Percentiles rank a stretch among this genome's conserved stretches.
Conservation (phyloP, 1,139 yeast genomes). For the Zygoascus sp. region DNA sequence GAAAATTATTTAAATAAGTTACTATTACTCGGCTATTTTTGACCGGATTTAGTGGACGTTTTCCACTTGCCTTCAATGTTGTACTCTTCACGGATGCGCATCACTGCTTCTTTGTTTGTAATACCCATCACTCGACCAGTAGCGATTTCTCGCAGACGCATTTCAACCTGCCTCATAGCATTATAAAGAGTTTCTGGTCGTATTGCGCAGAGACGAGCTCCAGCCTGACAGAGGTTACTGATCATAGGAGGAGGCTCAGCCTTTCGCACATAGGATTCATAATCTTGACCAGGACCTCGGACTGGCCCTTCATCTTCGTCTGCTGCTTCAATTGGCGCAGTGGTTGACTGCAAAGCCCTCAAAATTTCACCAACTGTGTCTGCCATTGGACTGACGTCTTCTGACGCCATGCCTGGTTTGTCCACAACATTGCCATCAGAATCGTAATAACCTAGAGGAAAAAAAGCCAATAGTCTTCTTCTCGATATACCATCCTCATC, state of each 20-base stretch:
- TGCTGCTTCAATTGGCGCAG: neutral
- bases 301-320: neutral
- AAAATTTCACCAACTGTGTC: slow-evolving; percentile 22
- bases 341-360: slow-evolving; percentile 19
- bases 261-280: neutral
- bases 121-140: neutral
- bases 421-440: slow-evolving; percentile 11
- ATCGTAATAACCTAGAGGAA: slow-evolving; percentile 23
- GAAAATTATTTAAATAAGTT: too few relatives aligned
- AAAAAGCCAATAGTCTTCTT: slow-evolving; percentile 21
- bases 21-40: too few relatives aligned
- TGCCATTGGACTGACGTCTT: slow-evolving; percentile 16
- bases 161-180: neutral
- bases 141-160: slow-evolving; percentile 1
- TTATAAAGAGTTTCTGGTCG: neutral
- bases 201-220: slow-evolving; percentile 7
- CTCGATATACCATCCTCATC: slow-evolving; percentile 10
- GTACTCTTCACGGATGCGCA: slow-evolving; percentile 1
- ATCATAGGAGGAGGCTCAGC: slow-evolving; percentile 2
- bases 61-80: neutral
- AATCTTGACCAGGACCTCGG: slow-evolving; percentile 5
- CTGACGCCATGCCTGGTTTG: neutral
- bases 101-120: neutral
- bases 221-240: slow-evolving; percentile 1
- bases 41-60: too few relatives aligned